Evolutionary conservation across 305 asterid species (phyloP).

Genomic region (Ajuga reptans): DNA sequence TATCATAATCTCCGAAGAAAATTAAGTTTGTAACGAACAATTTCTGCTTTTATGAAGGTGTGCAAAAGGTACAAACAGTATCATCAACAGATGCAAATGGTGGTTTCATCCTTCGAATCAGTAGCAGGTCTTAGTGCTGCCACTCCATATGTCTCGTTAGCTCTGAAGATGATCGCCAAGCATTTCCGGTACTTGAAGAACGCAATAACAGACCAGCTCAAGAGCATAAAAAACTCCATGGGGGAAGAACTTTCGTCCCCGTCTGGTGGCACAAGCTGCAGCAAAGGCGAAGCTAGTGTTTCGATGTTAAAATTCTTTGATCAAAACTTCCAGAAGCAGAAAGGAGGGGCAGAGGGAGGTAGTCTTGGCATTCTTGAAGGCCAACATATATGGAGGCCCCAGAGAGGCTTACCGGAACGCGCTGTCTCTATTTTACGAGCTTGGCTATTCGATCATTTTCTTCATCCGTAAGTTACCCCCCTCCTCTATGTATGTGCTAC

Average conservation of each 20-base stretch:
- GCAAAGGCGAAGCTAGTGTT: conserved; percentile 25
- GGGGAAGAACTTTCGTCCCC: conserved; percentile 48
- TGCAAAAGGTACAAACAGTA: conserved; percentile 61
- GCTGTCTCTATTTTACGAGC: conserved; percentile 76
- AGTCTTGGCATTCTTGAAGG: conserved; percentile 34
- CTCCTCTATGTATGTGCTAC: too few species aligned
- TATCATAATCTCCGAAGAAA: not conserved
- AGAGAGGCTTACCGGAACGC: conserved; percentile 79
- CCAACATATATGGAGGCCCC: conserved; percentile 79
- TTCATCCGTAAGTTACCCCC: conserved; percentile 63
- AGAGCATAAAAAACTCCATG: conserved; percentile 30
- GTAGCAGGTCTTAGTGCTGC: conserved; percentile 73
- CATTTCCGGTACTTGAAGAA: conserved; percentile 51
- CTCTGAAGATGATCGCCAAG: conserved; percentile 45
- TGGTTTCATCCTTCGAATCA: conserved; percentile 67
- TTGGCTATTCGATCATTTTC: conserved; percentile 89
- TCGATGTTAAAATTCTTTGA: conserved; percentile 46
- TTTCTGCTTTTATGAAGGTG: conserved; percentile 31
- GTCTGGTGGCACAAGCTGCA: conserved; percentile 25
- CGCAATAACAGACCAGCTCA: conserved; percentile 46
- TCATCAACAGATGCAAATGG: conserved; percentile 87
- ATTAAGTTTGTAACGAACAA: not conserved
- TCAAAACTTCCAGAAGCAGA: conserved; percentile 40
- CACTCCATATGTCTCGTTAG: conserved; percentile 56
- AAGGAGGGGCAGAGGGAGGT: conserved; percentile 18